Conservation (phyloP, 148 eudicot genomes). For the Diospyros kaki region DNA sequence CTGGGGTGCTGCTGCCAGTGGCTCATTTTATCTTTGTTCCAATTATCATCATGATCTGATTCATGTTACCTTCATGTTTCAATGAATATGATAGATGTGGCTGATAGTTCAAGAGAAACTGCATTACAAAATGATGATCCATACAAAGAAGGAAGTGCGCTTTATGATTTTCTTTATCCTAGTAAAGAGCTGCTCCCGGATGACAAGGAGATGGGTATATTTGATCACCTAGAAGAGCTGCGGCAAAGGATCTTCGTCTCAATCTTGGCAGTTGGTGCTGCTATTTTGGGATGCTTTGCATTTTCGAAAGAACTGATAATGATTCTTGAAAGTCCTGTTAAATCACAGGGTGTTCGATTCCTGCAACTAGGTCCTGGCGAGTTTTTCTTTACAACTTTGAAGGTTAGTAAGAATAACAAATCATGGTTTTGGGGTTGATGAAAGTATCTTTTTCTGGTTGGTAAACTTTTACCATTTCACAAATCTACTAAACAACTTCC, state of each 20-base stretch:
- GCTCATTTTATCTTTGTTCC: neutral
- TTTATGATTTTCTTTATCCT: conserved; percentile 91
- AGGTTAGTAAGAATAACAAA: neutral
- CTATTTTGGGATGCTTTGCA: conserved; percentile 87
- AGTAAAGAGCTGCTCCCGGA: conserved; percentile 91
- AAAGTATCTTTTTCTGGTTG: too few species aligned
- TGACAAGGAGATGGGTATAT: conserved; percentile 93
- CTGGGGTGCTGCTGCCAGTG: neutral
- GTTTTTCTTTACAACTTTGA: conserved; percentile 89
- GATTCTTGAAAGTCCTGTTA: conserved; percentile 91
- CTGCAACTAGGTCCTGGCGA: conserved; percentile 97
- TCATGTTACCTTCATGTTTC: neutral
- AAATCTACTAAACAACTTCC: neutral
- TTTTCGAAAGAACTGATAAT: conserved; percentile 81
- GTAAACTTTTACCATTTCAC: too few species aligned
- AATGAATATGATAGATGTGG: conserved; percentile 23
- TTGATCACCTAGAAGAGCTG: conserved; percentile 91
- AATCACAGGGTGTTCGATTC: conserved; percentile 87
- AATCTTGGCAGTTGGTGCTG: conserved; percentile 88
- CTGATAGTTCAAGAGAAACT: conserved; percentile 33
- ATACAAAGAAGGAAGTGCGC: conserved; percentile 32
- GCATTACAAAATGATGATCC: conserved; percentile 30
- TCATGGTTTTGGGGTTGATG: neutral
- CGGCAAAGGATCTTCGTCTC: conserved; percentile 80
- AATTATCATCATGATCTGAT: neutral